A percentile compares a stretch with the other conserved stretches of the same genome.
phyloP scores from a whole-genome alignment of 768 basidiomycete species.

The Gloeostereum incarnatum region DNA sequence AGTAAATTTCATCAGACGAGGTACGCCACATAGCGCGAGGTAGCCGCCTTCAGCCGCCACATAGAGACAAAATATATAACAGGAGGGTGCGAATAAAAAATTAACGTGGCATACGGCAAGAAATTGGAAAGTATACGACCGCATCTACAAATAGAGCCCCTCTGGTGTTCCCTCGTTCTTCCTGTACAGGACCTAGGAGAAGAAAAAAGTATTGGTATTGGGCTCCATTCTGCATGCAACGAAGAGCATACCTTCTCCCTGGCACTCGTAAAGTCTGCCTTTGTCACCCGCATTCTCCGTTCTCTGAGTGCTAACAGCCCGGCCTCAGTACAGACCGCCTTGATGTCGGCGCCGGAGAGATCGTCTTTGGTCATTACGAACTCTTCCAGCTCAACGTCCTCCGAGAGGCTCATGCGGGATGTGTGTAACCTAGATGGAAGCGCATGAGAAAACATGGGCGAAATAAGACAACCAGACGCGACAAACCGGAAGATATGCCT shows the following conservation, averaged over 20 bases:
- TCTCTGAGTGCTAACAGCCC: slow-evolving; percentile 91
- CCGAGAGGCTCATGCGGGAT: slow-evolving; percentile 81
- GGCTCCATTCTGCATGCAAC: slow-evolving; percentile 4
- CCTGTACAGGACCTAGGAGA: slow-evolving; percentile 68
- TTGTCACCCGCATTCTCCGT: slow-evolving; percentile 88
- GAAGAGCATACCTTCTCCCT: slow-evolving; percentile 72
- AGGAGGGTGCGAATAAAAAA: too few relatives aligned
- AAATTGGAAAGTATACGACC: not conserved
- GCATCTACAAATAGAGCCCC: slow-evolving; percentile 65
- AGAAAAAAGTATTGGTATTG: too few relatives aligned
- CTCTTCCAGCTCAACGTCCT: slow-evolving; percentile 92
- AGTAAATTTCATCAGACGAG: too few relatives aligned
- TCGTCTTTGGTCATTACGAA: slow-evolving; percentile 95
- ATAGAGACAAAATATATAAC: too few relatives aligned
- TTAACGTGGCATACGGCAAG: too few relatives aligned
- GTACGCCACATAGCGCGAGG: too few relatives aligned
- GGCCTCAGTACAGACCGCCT: slow-evolving; percentile 98
- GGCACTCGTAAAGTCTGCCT: slow-evolving; percentile 83
- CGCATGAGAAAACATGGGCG: slow-evolving; percentile 1
- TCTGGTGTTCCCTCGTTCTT: slow-evolving; percentile 98
- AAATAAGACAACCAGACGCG: not conserved
- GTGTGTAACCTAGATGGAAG: slow-evolving; percentile 65
- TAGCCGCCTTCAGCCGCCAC: too few relatives aligned
- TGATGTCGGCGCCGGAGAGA: slow-evolving; percentile 95
- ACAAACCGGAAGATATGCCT: slow-evolving; percentile 91